Conservation (phyloP, 495 filamentous ascomycete species). For the Staphylotrichum longicolle region DNA sequence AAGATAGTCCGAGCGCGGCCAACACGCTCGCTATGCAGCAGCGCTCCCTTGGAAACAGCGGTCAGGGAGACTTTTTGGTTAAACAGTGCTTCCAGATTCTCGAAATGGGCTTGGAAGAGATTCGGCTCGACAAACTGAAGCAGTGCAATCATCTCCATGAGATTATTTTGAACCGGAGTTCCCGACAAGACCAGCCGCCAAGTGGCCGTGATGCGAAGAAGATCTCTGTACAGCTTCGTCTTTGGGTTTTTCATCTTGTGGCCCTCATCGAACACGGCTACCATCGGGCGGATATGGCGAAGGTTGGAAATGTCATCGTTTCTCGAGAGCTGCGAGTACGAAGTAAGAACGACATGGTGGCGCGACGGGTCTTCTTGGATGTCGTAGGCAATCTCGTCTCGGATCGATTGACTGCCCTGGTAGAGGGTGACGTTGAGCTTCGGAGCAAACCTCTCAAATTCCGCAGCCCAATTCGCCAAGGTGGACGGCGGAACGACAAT, state of each 20-base stretch:
- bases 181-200: constrained; percentile 88
- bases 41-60: constrained; percentile 66
- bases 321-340: constrained; percentile 58
- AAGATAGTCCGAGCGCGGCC: constrained; percentile 85
- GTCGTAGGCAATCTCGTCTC: constrained; percentile 61
- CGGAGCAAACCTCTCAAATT: constrained; percentile 87
- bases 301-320: constrained; percentile 43
- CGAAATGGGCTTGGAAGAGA: constrained; percentile 69
- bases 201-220: constrained; percentile 71
- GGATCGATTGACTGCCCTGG: constrained; percentile 65
- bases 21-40: constrained; percentile 83
- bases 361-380: constrained; percentile 59
- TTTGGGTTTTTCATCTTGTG: constrained; percentile 85
- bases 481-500: constrained; percentile 90
- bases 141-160: constrained; percentile 84
- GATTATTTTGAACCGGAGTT: constrained; percentile 93
- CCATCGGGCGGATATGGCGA: constrained; percentile 47
- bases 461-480: constrained; percentile 89
- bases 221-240: constrained; percentile 73
- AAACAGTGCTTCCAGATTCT: constrained; percentile 78
- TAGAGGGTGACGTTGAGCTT: constrained; percentile 73
- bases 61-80: constrained; percentile 83
- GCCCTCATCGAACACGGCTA: constrained; percentile 88
- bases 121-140: constrained; percentile 87
- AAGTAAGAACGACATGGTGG: constrained; percentile 88